Conservation (phyloP, 441 rosid genomes). For the Flueggea neowawraea region DNA sequence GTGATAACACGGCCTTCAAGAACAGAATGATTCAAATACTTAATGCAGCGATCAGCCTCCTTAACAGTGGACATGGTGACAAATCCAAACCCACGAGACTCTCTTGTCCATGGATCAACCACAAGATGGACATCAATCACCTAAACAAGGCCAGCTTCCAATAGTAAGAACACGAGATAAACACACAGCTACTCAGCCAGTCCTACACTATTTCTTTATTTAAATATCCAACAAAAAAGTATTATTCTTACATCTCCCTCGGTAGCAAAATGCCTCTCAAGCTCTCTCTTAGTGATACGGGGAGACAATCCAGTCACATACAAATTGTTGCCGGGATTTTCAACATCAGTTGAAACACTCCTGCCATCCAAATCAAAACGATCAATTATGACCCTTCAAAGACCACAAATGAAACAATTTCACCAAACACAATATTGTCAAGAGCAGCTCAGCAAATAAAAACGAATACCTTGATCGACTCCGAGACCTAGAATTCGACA, state of each 20-base stretch:
- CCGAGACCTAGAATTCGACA: conserved; percentile 38
- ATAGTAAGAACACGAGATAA: neutral
- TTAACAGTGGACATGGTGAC: conserved; percentile 58
- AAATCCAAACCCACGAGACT: conserved; percentile 93
- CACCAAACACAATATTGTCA: neutral
- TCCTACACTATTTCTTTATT: neutral
- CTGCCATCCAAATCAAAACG: conserved; percentile 25
- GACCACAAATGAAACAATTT: neutral
- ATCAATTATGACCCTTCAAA: neutral
- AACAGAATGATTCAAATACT: conserved; percentile 67
- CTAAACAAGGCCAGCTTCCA: conserved; percentile 22
- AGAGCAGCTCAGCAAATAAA: neutral
- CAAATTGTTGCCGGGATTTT: conserved; percentile 89
- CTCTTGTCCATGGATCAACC: conserved; percentile 94
- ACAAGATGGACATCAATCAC: conserved; percentile 87
- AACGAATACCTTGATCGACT: conserved; percentile 46
- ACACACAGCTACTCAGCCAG: too few species aligned
- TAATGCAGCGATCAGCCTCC: conserved; percentile 81
- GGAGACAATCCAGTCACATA: conserved; percentile 93
- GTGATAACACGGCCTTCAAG: conserved; percentile 82
- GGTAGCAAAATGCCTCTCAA: conserved; percentile 66
- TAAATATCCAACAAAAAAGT: neutral
- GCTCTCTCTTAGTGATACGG: conserved; percentile 65
- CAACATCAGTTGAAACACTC: conserved; percentile 63
- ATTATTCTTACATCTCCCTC: conserved; percentile 64